A percentile compares a stretch with the other conserved stretches of the same genome.
Evolutionary conservation across 805 yeast genomes (phyloP).

Genomic region (Candida pini): DNA sequence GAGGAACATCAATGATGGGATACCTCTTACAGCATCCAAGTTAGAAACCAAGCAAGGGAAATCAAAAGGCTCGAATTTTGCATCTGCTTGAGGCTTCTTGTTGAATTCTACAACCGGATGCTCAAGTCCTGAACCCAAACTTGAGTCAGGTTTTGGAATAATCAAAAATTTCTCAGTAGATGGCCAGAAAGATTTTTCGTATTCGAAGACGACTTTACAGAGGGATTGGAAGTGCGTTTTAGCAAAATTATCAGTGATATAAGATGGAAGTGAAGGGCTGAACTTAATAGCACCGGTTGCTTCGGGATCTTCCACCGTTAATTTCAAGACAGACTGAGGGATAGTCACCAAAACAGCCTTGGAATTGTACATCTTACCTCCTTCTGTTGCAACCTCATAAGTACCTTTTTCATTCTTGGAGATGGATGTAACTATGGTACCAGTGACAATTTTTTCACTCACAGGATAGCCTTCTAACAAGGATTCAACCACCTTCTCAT

Average conservation of each 20-base stretch:
- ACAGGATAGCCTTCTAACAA: slow-evolving; percentile 22
- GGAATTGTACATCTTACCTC: slow-evolving; percentile 13
- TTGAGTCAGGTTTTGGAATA: slow-evolving; percentile 22
- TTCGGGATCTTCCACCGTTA: slow-evolving; percentile 21
- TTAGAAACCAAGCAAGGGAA: slow-evolving; percentile 26
- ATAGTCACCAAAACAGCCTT: slow-evolving; percentile 43
- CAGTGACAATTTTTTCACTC: slow-evolving; percentile 15
- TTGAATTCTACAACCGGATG: slow-evolving; percentile 13
- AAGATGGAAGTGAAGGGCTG: slow-evolving; percentile 32
- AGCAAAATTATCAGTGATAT: slow-evolving; percentile 23
- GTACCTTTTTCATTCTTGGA: slow-evolving; percentile 17
- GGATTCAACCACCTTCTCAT: slow-evolving; percentile 23
- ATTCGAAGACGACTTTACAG: slow-evolving; percentile 42
- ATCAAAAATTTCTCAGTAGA: slow-evolving; percentile 25
- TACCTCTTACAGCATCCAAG: slow-evolving; percentile 18
- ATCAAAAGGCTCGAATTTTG: slow-evolving; percentile 19
- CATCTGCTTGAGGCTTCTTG: slow-evolving; percentile 5
- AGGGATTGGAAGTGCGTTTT: slow-evolving; percentile 33
- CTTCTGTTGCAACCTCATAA: slow-evolving; percentile 13
- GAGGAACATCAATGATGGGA: slow-evolving; percentile 37
- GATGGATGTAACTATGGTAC: slow-evolving; percentile 21
- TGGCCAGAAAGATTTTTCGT: slow-evolving; percentile 40
- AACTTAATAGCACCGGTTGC: slow-evolving; percentile 26
- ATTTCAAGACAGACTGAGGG: slow-evolving; percentile 41
- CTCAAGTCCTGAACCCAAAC: slow-evolving; percentile 2